These are phyloP conservation scores for Setomelanomma holmii DNA, from an alignment of 2,329 filamentous ascomycete genomes.

Conservation along the genomic window DNA sequence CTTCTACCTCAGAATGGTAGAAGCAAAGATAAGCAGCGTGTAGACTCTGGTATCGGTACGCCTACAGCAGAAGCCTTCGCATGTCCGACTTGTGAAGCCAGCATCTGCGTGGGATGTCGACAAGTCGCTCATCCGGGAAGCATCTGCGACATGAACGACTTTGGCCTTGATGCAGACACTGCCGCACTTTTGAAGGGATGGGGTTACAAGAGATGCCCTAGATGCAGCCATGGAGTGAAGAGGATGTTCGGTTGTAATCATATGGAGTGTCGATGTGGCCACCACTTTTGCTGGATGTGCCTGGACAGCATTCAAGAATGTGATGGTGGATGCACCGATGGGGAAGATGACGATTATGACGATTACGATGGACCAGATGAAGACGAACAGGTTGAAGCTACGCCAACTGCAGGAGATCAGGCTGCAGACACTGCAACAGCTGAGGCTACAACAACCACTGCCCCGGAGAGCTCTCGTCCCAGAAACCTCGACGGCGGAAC, in stretches of 20 bases:
- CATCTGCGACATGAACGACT: slow-evolving; percentile 43
- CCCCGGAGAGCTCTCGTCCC: slow-evolving; percentile 7
- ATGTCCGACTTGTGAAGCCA: slow-evolving; percentile 54
- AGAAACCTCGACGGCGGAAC: slow-evolving; percentile 47
- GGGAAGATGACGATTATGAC: slow-evolving; percentile 28
- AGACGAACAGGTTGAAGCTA: slow-evolving; percentile 19
- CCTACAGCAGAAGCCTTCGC: slow-evolving; percentile 36
- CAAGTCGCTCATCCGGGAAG: slow-evolving; percentile 49
- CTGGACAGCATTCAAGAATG: slow-evolving; percentile 43
- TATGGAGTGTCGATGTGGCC: slow-evolving; percentile 58
- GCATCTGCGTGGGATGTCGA: slow-evolving; percentile 55
- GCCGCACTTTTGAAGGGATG: slow-evolving; percentile 50
- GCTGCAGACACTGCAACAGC: background rate
- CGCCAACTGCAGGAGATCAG: background rate
- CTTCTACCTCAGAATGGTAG: slow-evolving; percentile 21
- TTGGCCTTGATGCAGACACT: slow-evolving; percentile 46
- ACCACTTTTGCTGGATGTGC: slow-evolving; percentile 60
- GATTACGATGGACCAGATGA: slow-evolving; percentile 33
- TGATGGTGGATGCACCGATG: slow-evolving; percentile 23
- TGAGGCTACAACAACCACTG: background rate
- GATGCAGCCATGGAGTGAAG: slow-evolving; percentile 56
- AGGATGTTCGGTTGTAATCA: slow-evolving; percentile 59
- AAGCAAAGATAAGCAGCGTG: slow-evolving; percentile 27
- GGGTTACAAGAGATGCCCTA: slow-evolving; percentile 60
- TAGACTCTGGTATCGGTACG: slow-evolving; percentile 35